A percentile compares a stretch with the other conserved stretches of the same genome.
These are phyloP conservation scores for Penicillium sp. DNA, from an alignment of 2,329 filamentous ascomycete species.

Conservation along the genomic window DNA sequence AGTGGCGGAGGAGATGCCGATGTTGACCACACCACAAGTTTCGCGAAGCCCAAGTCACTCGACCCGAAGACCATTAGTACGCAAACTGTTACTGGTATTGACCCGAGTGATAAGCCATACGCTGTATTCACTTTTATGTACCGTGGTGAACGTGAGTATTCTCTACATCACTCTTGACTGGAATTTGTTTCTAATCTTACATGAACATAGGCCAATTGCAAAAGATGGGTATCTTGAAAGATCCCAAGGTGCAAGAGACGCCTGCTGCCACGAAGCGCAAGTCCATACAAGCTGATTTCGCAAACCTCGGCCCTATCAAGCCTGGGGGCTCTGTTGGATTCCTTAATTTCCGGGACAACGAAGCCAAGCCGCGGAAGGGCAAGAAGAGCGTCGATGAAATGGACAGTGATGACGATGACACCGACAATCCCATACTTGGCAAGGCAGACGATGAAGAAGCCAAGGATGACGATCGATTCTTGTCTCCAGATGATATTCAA, in stretches of 20 bases:
- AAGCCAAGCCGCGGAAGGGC: conserved; percentile 52
- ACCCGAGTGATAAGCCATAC: conserved; percentile 93
- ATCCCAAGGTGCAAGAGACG: conserved; percentile 61
- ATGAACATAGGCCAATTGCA: conserved; percentile 72
- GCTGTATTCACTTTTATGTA: conserved; percentile 98
- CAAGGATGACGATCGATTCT: conserved; percentile 46
- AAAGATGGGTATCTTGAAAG: conserved; percentile 86
- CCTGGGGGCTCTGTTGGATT: conserved; percentile 86
- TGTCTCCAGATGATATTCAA: conserved; percentile 62
- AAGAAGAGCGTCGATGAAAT: conserved; percentile 66
- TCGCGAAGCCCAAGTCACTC: conserved; percentile 91
- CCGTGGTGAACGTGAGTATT: conserved; percentile 78
- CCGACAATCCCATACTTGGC: conserved; percentile 58
- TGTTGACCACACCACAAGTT: conserved; percentile 95
- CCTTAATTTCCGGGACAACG: conserved; percentile 76
- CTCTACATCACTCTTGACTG: neutral
- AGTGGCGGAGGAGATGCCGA: conserved; percentile 69
- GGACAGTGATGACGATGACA: conserved; percentile 71
- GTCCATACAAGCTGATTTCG: conserved; percentile 80
- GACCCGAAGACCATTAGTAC: conserved; percentile 98
- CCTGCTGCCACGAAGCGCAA: conserved; percentile 69
- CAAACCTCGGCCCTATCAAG: conserved; percentile 78
- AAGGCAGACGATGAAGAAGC: conserved; percentile 63
- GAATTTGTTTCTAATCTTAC: neutral
- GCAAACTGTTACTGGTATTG: conserved; percentile 97